phyloP scores from a whole-genome alignment of 2,329 filamentous ascomycete genomes.

The Stemphylium lycopersici region DNA sequence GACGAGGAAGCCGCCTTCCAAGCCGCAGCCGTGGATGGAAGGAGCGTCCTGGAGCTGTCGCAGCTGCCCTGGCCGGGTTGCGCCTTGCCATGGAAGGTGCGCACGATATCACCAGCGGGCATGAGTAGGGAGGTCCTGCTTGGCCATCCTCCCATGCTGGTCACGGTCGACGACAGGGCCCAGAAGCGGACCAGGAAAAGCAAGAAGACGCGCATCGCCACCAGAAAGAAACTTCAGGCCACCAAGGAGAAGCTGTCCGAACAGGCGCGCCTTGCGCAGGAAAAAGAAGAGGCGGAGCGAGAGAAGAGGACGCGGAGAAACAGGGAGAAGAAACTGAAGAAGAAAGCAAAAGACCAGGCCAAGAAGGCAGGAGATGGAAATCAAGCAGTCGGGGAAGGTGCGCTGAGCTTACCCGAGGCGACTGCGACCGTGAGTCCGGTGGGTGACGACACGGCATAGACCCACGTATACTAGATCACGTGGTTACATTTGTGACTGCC shows the following conservation, averaged over 20 bases:
- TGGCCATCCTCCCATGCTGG: conserved; percentile 32
- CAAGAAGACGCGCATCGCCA: conserved; percentile 45
- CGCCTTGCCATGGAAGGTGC: conserved; percentile 46
- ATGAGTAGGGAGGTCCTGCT: conserved; percentile 39
- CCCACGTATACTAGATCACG: not conserved
- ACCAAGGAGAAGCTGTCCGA: conserved; percentile 32
- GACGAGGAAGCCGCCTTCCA: conserved; percentile 29
- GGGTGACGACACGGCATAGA: not conserved
- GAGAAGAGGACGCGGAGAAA: conserved; percentile 47
- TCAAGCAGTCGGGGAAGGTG: not conserved
- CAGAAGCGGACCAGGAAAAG: conserved; percentile 41
- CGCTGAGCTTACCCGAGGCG: not conserved
- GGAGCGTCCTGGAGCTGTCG: conserved; percentile 37
- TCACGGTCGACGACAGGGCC: conserved; percentile 27
- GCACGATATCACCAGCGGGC: conserved; percentile 34
- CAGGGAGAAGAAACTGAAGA: conserved; percentile 48
- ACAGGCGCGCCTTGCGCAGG: conserved; percentile 31
- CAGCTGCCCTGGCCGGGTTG: conserved; percentile 43
- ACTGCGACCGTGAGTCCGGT: not conserved
- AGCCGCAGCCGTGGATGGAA: conserved; percentile 37
- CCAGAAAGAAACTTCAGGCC: conserved; percentile 42
- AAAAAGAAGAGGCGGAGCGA: conserved; percentile 43
- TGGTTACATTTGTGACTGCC: too few relatives aligned
- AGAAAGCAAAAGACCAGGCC: conserved; percentile 43
- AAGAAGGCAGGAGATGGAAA: conserved; percentile 31